Evolutionary conservation across 1,284 basidiomycete genomes (phyloP).

Genomic region (Ustilago bromivora): DNA sequence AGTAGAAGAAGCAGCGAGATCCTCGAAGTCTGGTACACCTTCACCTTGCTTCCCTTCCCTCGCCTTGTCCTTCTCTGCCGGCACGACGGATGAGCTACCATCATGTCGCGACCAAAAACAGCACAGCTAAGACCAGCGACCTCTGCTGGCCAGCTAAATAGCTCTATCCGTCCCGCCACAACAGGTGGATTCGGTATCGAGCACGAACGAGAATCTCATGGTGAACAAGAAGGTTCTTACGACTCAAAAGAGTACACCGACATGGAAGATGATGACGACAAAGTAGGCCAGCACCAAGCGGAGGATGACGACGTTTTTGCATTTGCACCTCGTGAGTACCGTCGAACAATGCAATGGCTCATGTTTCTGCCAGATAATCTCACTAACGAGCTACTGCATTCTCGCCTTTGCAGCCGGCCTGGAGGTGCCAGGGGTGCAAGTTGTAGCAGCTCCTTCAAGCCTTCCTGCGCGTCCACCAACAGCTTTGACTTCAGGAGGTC

Average conservation of each 20-base stretch:
- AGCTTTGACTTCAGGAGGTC: constrained; percentile 3
- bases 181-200: constrained; percentile 1
- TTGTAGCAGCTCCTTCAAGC: constrained; percentile 15
- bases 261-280: constrained; percentile 5
- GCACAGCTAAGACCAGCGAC: constrained; percentile 20
- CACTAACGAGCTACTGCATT: not conserved
- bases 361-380: not conserved
- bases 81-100: not conserved
- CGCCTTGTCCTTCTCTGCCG: too few species aligned
- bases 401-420: constrained; percentile 10
- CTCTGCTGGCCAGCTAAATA: constrained; percentile 16
- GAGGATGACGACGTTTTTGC: constrained; percentile 50
- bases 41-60: not conserved
- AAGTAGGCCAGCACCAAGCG: constrained; percentile 14
- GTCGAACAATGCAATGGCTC: not conserved
- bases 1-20: not conserved
- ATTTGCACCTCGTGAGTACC: constrained; percentile 36
- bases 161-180: constrained; percentile 14
- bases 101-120: constrained; percentile 36
- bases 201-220: not conserved
- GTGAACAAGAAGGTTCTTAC: not conserved
- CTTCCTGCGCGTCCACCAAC: constrained; percentile 3
- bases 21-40: not conserved
- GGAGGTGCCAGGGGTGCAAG: constrained; percentile 7
- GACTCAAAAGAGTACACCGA: not conserved